Base-by-base conservation (phyloP, 768 basidiomycete genomes). In the Serendipita sp. region DNA sequence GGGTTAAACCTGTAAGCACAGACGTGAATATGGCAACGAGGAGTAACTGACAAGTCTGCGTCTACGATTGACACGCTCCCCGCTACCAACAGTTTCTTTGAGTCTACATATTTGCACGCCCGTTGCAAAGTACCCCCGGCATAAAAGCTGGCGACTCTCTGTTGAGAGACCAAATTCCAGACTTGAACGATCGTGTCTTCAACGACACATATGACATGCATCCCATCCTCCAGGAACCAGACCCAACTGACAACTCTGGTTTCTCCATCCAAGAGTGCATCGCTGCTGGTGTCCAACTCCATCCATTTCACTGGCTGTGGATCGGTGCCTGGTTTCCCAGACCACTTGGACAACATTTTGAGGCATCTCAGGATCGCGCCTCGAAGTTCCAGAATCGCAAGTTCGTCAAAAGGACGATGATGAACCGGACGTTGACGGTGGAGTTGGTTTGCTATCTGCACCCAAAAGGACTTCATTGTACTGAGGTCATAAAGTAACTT, bases 191-290 rank as follows among this genome's bases (percentile, higher is more conserved):
- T 37, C 55, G 16, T 18, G 34, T 60, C 55, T 27, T 60, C 55
- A 36, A 60, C 18, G 33, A 60, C 55, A 34, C 55, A 60, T n/a
- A 37, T 27, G 29, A 60, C 10, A 34, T 60, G 55, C 55, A 5
- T 33, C 33, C 55, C 55, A 36, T 60, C 55, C 8, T 60, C 55
- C 33, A 60, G n/a, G 33, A 60, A 60, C 55, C 55, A 60, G 29
- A 60, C 33, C 55, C 55, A 60, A 37, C 27, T 60, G 16, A 60
- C 55, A 29, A 29, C 55, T 27, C 16, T 31, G 4, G 13, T 8
- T 27, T 36, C 27, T 11, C 27, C 29, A 34, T 34, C 29, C 27
- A 37, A 11, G 29, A 37, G 27, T 8, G 4, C 27, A 31, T 60
- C 16, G 27, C 10, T 8, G 16, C 11, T 10, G 4, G 55, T 31